Percentiles rank a stretch among this genome's conserved stretches.
Evolutionary conservation across 2,329 filamentous ascomycete genomes (phyloP).

Genomic region (Penicillium psychrosexuale): DNA sequence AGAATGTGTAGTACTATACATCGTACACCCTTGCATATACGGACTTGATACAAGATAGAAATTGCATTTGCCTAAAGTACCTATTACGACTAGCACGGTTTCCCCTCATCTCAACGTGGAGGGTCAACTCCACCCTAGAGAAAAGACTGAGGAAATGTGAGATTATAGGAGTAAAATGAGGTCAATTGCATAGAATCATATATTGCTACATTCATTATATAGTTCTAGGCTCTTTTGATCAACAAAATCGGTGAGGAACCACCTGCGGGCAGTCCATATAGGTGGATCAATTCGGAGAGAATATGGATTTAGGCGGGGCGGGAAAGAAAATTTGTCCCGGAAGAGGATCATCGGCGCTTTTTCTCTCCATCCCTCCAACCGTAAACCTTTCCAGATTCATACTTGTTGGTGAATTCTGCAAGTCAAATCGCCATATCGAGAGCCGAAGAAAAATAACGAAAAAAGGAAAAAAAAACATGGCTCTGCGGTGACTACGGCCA

Average conservation of each 20-base stretch:
- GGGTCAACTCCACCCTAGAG: constrained; percentile 13
- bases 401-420: not conserved
- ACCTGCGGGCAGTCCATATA: not conserved
- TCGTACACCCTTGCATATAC: not conserved
- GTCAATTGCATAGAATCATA: not conserved
- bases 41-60: not conserved
- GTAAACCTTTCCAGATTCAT: not conserved
- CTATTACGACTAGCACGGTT: not conserved
- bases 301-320: constrained; percentile 23
- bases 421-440: not conserved
- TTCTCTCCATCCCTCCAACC: not conserved
- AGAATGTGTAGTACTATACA: not conserved
- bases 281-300: constrained; percentile 23
- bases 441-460: not conserved
- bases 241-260: constrained; percentile 22
- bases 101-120: constrained; percentile 10
- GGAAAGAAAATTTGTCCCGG: constrained; percentile 27
- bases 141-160: not conserved
- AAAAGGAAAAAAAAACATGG: not conserved
- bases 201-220: not conserved
- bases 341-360: constrained; percentile 16
- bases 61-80: not conserved
- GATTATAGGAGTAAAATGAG: not conserved
- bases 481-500: constrained; percentile 19
- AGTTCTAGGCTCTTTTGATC: constrained; percentile 12